phyloP scores from a whole-genome alignment of 1,284 basidiomycete genomes.

The Heterobasidion occidentale region DNA sequence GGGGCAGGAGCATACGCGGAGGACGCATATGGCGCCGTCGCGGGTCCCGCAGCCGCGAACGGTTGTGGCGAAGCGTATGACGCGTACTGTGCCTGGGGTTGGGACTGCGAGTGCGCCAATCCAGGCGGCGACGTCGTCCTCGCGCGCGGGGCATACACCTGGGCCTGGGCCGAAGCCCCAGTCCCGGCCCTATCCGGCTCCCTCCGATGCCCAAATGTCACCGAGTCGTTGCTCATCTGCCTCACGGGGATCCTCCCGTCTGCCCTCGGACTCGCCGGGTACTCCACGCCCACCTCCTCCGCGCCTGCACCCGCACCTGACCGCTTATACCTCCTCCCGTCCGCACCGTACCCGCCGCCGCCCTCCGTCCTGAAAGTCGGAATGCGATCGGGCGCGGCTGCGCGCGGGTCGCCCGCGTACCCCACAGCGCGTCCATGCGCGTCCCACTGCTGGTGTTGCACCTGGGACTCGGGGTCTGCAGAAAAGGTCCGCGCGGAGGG shows the following conservation, averaged over 20 bases:
- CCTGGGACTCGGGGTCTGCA: slow-evolving; percentile 7
- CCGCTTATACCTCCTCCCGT: background rate
- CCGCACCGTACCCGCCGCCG: background rate
- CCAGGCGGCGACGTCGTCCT: no score
- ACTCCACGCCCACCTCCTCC: background rate
- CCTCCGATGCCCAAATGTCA: background rate
- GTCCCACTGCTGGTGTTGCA: slow-evolving; percentile 12
- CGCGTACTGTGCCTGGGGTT: no score
- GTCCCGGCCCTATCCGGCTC: background rate
- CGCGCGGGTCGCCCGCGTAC: slow-evolving; percentile 9
- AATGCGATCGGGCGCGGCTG: slow-evolving; percentile 4
- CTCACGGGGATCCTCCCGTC: slow-evolving; percentile 1
- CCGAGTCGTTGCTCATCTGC: background rate
- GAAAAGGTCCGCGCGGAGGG: background rate
- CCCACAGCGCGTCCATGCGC: slow-evolving; percentile 10
- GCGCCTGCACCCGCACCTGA: background rate
- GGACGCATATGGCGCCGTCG: background rate
- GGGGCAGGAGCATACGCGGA: background rate
- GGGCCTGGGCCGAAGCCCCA: background rate
- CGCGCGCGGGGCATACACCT: background rate
- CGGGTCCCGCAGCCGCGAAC: no score
- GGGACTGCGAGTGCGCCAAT: no score
- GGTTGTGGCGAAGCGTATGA: no score
- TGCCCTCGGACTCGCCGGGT: slow-evolving; percentile 4
- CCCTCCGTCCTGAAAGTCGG: background rate